Evolutionary conservation across 768 basidiomycete species (phyloP).

Genomic region (Phlegmacium glaucopus): DNA sequence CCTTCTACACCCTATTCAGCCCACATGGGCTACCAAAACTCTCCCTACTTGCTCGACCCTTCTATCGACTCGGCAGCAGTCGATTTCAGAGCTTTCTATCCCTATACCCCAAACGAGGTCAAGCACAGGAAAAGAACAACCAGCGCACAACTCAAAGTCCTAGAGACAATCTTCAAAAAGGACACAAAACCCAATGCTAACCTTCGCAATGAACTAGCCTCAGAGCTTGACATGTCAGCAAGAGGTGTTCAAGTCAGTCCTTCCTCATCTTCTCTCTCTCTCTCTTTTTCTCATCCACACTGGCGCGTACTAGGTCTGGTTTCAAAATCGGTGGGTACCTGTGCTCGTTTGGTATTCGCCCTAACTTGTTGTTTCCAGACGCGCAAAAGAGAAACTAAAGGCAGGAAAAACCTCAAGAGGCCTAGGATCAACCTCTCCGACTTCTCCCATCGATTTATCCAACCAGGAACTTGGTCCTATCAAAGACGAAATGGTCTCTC

Average conservation of each 20-base stretch:
- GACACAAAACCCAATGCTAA: constrained; percentile 91
- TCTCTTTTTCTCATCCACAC: constrained; percentile 5
- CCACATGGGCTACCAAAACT: constrained; percentile 36
- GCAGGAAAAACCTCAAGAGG: constrained; percentile 40
- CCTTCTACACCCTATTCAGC: constrained; percentile 25
- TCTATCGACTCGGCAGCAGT: constrained; percentile 61
- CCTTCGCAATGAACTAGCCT: constrained; percentile 75
- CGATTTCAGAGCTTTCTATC: constrained; percentile 82
- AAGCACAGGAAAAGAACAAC: constrained; percentile 93
- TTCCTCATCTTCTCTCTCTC: background rate
- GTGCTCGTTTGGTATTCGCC: too few species aligned
- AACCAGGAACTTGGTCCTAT: constrained; percentile 12
- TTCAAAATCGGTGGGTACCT: constrained; percentile 70
- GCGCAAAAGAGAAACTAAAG: constrained; percentile 81
- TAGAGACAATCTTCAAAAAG: constrained; percentile 82
- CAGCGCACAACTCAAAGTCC: constrained; percentile 80
- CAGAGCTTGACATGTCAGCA: constrained; percentile 86
- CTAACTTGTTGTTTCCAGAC: constrained; percentile 38
- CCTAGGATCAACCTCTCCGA: constrained; percentile 8
- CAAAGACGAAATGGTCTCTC: constrained; percentile 13
- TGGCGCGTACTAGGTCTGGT: constrained; percentile 67
- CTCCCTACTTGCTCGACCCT: constrained; percentile 41
- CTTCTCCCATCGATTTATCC: constrained; percentile 18
- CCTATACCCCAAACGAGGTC: constrained; percentile 90
- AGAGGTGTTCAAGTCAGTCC: constrained; percentile 87